Evolutionary conservation across 1,139 yeast species (phyloP).

Genomic region (Lodderomyces orthopsilosis): DNA sequence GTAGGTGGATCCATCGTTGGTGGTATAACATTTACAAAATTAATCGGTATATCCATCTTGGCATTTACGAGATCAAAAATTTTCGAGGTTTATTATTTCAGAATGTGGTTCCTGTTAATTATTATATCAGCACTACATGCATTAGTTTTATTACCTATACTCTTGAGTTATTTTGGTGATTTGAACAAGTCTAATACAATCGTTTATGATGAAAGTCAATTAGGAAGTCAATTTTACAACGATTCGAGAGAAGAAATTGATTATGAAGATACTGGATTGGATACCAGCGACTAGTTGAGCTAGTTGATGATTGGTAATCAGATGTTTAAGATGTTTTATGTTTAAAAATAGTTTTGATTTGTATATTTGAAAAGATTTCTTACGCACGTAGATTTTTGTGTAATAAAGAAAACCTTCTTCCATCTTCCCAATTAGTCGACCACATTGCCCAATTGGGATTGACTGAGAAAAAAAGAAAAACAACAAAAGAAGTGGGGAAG

Average conservation of each 20-base stretch:
- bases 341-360: no score
- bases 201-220: constrained; percentile 9
- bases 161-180: constrained; percentile 66
- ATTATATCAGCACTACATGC: constrained; percentile 76
- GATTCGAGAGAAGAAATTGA: background rate
- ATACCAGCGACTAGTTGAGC: constrained; percentile 6
- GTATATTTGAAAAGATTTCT: no score
- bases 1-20: constrained; percentile 88
- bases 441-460: no score
- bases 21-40: constrained; percentile 86
- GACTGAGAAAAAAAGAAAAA: no score
- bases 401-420: no score
- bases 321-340: no score
- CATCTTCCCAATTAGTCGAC: no score
- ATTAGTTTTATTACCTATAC: constrained; percentile 71
- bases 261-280: constrained; percentile 2
- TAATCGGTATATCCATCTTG: constrained; percentile 81
- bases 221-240: background rate
- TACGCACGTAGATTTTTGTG: no score
- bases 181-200: constrained; percentile 14
- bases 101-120: constrained; percentile 92
- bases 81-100: constrained; percentile 85
- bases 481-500: no score
- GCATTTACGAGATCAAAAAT: constrained; percentile 86
- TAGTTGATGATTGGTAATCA: no score